Conservation (phyloP, 441 rosid genomes). For the Gossypium schwendimanii region DNA sequence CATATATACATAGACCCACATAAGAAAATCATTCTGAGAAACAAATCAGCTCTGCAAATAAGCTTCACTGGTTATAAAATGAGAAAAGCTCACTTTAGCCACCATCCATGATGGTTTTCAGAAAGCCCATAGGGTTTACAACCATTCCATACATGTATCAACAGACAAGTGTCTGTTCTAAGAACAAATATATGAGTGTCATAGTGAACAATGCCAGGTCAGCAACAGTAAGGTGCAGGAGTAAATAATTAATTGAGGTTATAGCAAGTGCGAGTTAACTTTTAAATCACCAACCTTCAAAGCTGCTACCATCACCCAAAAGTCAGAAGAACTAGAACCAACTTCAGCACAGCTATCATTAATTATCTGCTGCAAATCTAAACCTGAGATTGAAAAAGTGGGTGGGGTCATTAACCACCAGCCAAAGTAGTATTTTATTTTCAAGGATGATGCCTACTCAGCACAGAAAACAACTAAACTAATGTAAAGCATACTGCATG, state of each 20-base stretch:
- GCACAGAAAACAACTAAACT: background rate
- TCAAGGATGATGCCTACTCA: background rate
- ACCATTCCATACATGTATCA: background rate
- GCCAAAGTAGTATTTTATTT: background rate
- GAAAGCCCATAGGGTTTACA: background rate
- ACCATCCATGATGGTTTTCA: background rate
- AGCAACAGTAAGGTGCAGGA: background rate
- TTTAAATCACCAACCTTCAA: conserved; percentile 59
- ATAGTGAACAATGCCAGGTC: background rate
- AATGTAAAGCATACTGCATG: background rate
- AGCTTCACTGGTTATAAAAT: background rate
- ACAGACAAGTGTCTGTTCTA: background rate
- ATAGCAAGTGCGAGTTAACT: conserved; percentile 12
- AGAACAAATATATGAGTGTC: background rate
- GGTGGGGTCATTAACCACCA: background rate
- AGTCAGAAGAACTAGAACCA: conserved; percentile 61
- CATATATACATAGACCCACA: too few species aligned
- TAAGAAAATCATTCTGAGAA: background rate
- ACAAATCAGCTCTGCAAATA: background rate
- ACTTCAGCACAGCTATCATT: conserved; percentile 60
- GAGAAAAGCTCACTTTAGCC: background rate
- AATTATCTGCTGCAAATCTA: conserved; percentile 52
- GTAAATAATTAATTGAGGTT: background rate
- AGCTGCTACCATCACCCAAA: conserved; percentile 96
- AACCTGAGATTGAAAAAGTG: conserved; percentile 33